A percentile compares a stretch with the other conserved stretches of the same genome.
Evolutionary conservation across 768 basidiomycete genomes (phyloP).

Genomic region (Mycena belliarum): DNA sequence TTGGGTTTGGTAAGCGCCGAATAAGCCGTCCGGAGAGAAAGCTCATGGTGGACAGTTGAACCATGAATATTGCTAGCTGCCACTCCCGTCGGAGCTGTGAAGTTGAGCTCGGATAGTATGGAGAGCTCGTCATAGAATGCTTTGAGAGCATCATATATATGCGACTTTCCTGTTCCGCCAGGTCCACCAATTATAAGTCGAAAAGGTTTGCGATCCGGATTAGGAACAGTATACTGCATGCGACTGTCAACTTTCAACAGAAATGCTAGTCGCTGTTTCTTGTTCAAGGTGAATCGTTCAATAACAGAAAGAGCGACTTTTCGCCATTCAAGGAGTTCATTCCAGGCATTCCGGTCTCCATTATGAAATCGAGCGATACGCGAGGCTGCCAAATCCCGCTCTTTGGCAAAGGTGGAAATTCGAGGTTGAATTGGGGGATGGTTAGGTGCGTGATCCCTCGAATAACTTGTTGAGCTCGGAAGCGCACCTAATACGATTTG

Average conservation of each 20-base stretch:
- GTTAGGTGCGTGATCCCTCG: neutral
- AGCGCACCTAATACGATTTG: too few relatives aligned
- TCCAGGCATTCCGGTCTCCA: neutral
- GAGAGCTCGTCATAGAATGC: conserved; percentile 5
- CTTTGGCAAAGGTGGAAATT: neutral
- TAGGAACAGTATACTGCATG: neutral
- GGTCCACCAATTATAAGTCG: conserved; percentile 23
- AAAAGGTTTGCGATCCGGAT: conserved; percentile 10
- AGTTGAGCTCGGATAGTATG: neutral
- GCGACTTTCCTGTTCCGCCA: conserved; percentile 27
- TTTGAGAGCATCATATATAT: conserved; percentile 19
- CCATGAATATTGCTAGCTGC: conserved; percentile 23
- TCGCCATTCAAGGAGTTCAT: conserved; percentile 2
- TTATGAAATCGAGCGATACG: neutral
- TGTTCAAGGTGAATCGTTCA: conserved; percentile 17
- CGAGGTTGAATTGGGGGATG: neutral
- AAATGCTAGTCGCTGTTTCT: conserved; percentile 19
- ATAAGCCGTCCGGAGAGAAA: neutral
- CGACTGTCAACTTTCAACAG: conserved; percentile 8
- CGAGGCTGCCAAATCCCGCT: neutral
- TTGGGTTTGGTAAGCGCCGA: neutral
- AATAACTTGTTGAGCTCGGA: neutral
- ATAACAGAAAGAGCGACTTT: conserved; percentile 3
- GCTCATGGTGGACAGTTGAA: conserved; percentile 14
- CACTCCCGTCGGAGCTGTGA: too few relatives aligned